Conservation (phyloP, 176 grass and related monocot genomes). For the Pontederia crassipes region DNA sequence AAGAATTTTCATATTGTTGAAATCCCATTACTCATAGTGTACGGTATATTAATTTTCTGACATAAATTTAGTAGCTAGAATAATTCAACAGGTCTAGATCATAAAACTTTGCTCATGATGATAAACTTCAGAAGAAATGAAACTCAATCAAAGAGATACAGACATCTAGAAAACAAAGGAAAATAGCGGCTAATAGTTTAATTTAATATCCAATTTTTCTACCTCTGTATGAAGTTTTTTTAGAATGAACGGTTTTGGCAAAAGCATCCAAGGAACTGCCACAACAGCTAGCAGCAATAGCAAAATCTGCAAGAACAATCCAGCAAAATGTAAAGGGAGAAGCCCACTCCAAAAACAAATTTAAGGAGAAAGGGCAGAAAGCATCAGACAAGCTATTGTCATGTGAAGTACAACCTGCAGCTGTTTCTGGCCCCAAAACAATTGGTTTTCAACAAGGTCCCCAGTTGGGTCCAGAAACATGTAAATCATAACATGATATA, state of each 20-base stretch:
- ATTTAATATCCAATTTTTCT: background rate
- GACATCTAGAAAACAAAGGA: no score
- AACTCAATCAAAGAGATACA: no score
- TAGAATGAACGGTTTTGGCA: conserved; percentile 90
- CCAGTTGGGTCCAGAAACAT: conserved; percentile 93
- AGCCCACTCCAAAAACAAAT: background rate
- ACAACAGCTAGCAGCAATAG: conserved; percentile 73
- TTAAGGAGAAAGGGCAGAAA: conserved; percentile 9
- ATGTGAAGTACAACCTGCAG: conserved; percentile 61
- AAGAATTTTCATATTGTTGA: no score
- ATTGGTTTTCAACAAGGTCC: conserved; percentile 94
- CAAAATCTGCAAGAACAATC: conserved; percentile 54
- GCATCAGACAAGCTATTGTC: conserved; percentile 12
- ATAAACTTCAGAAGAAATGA: no score
- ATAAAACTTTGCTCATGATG: no score
- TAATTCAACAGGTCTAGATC: no score
- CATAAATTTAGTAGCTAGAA: no score
- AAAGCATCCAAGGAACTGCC: conserved; percentile 99
- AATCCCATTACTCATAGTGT: no score
- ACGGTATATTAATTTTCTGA: no score
- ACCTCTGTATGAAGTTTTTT: conserved; percentile 91
- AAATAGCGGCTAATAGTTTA: no score
- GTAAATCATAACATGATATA: conserved; percentile 99
- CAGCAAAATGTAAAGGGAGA: background rate
- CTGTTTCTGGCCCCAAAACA: conserved; percentile 93